Evolutionary conservation across 2,329 filamentous ascomycete species (phyloP), one percentile per base, ranked within the genome.

Genomic region (Emydomyces testavorans): DNA sequence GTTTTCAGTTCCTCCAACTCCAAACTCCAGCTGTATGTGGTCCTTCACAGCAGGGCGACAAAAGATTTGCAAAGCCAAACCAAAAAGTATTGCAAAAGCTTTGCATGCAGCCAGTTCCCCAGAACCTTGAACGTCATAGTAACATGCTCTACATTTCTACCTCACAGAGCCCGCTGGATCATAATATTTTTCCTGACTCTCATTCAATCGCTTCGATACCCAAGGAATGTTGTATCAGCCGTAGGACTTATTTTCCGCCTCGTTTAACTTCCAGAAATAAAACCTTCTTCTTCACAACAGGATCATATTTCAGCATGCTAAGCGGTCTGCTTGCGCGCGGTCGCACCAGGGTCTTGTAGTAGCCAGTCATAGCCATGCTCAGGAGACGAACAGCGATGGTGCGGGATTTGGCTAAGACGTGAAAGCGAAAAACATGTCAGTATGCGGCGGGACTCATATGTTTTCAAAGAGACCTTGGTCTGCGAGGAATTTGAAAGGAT

Each of bases 281-380:
- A 26, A 98, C 92, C 71, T 94, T 85, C 73, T 90, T 87, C 66
- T 88, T 85, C 48, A 98, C 92, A 55, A 98, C 89, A 35, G 92
- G 92, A 65, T 98, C 92, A 70, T 98, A 98, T 74, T 98, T 98
- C 59, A 98, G 73, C 87, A 98, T 92, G 72, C 88, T 93, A 70
- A 98, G 78, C 49, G 93, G 89, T 37, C 83, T 75, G 53, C 88
- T 76, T 24, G 78, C 77, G 57, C 92, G 82, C 10, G 88, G 89
- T 50, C 93, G 82, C 58, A 83, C 76, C 67, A 94, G 80, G 46
- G 87, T 93, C 68, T 90, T 89, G 76, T 90, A 98, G 77, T 88
- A 98, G 62, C 92, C 92, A 21, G 92, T 98, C 83, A 94, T 83
- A 65, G 92, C 92, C 92, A 98, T 98, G 54, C 88, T 94, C 66